These are phyloP conservation scores for Backusella liffmaniae DNA, from an alignment of 192 early-diverging fungal genomes.

Conservation along the genomic window DNA sequence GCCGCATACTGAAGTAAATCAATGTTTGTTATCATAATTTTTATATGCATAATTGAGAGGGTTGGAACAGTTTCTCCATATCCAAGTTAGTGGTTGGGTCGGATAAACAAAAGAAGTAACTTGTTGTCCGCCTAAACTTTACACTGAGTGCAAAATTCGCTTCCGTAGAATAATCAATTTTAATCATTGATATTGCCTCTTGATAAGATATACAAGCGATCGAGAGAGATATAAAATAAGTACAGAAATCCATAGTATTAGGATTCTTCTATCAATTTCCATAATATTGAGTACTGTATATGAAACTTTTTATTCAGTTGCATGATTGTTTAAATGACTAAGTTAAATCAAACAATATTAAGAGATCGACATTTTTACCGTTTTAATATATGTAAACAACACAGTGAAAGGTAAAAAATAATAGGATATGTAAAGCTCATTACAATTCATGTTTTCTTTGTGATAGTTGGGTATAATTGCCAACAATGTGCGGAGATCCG, in stretches of 20 bases:
- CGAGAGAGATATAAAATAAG: background rate
- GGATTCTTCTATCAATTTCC: background rate
- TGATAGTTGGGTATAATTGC: background rate
- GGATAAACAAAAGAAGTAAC: background rate
- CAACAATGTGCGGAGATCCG: background rate
- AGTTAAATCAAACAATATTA: background rate
- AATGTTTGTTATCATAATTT: background rate
- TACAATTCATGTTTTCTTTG: background rate
- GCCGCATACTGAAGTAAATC: background rate
- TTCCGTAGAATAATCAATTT: background rate
- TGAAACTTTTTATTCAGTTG: background rate
- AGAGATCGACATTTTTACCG: background rate
- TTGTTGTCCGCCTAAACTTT: background rate
- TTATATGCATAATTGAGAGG: background rate
- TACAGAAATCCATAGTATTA: background rate
- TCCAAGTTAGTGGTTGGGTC: background rate
- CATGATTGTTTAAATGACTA: background rate
- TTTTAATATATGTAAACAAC: background rate
- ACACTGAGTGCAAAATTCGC: background rate
- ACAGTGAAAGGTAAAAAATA: background rate
- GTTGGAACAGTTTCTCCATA: background rate
- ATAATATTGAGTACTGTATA: background rate
- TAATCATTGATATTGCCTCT: background rate
- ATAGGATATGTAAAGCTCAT: background rate
- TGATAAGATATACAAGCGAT: background rate